Conservation (phyloP, 2,329 filamentous ascomycete genomes). For the Aspergillus neoniger region DNA sequence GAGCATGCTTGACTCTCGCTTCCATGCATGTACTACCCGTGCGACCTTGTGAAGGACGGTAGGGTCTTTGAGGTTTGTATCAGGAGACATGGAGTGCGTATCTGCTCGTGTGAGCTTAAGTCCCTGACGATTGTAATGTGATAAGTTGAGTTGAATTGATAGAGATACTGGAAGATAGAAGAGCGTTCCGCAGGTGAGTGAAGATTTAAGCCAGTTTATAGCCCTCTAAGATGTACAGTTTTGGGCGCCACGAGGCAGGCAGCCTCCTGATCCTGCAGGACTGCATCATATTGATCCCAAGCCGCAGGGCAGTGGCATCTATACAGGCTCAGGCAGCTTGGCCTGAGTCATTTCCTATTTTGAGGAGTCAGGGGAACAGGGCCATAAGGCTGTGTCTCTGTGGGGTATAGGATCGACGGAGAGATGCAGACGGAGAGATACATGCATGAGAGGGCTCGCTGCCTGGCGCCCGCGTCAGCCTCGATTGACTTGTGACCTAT, state of each 20-base stretch:
- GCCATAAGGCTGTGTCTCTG: conserved; percentile 7
- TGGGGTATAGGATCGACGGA: conserved; percentile 1
- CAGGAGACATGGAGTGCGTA: conserved; percentile 11
- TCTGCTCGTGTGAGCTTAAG: neutral
- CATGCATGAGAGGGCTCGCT: conserved; percentile 7
- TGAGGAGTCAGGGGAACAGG: conserved; percentile 21
- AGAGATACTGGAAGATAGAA: neutral
- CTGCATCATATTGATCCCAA: conserved; percentile 10
- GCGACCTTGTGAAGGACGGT: conserved; percentile 12
- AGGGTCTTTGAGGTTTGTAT: conserved; percentile 10
- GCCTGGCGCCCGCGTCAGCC: conserved; percentile 21
- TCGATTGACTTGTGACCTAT: conserved; percentile 22
- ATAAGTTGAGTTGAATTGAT: neutral
- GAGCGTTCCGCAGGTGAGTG: neutral
- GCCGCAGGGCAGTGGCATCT: conserved; percentile 21
- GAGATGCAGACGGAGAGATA: conserved; percentile 6
- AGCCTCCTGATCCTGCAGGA: conserved; percentile 17
- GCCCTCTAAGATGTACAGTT: neutral
- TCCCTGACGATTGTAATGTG: neutral
- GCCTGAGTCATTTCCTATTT: conserved; percentile 20
- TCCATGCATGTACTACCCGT: conserved; percentile 15
- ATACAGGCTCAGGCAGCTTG: conserved; percentile 7
- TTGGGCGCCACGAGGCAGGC: neutral
- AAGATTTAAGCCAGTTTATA: neutral
- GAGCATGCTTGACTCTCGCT: conserved; percentile 22